Evolutionary conservation across 164 flowering plant genomes (phyloP).

Genomic region (Amborella trichopoda): DNA sequence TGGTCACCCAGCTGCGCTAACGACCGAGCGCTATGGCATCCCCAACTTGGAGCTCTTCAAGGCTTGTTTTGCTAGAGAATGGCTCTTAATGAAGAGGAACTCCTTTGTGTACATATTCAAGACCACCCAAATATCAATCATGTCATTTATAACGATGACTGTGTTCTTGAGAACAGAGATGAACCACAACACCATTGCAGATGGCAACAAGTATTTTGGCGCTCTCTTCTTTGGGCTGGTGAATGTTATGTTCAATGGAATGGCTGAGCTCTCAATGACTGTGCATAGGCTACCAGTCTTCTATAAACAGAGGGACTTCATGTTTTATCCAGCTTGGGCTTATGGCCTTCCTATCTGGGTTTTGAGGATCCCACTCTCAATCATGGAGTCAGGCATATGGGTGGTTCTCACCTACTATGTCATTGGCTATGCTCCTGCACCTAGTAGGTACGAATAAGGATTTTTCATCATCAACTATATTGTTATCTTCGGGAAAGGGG

Average conservation of each 20-base stretch:
- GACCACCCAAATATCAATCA: slow-evolving; percentile 42
- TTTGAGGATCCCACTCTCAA: slow-evolving; percentile 41
- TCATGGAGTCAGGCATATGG: slow-evolving; percentile 49
- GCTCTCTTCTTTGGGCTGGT: slow-evolving; percentile 48
- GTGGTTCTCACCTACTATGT: slow-evolving; percentile 37
- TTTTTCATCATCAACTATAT: too few species aligned
- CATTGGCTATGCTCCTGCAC: slow-evolving; percentile 44
- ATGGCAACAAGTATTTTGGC: slow-evolving; percentile 40
- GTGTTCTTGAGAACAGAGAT: slow-evolving; percentile 46
- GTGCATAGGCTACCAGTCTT: slow-evolving; percentile 48
- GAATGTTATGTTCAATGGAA: slow-evolving; percentile 57
- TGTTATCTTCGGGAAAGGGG: too few species aligned
- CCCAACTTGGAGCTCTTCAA: slow-evolving; percentile 38
- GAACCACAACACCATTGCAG: slow-evolving; percentile 24
- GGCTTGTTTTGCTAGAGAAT: slow-evolving; percentile 45
- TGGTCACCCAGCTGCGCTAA: slow-evolving; percentile 47
- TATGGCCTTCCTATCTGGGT: slow-evolving; percentile 50
- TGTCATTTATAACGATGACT: slow-evolving; percentile 36
- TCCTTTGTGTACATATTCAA: slow-evolving; percentile 45
- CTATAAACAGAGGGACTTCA: slow-evolving; percentile 46
- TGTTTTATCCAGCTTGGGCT: slow-evolving; percentile 61
- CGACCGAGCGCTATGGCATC: slow-evolving; percentile 34
- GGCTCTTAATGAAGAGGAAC: slow-evolving; percentile 44
- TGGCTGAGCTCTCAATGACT: slow-evolving; percentile 54
- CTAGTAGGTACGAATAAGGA: slow-evolving; percentile 30